Evolutionary conservation across 208 protist genomes (phyloP).

Genomic region (Trypanosomatidae sp.): DNA sequence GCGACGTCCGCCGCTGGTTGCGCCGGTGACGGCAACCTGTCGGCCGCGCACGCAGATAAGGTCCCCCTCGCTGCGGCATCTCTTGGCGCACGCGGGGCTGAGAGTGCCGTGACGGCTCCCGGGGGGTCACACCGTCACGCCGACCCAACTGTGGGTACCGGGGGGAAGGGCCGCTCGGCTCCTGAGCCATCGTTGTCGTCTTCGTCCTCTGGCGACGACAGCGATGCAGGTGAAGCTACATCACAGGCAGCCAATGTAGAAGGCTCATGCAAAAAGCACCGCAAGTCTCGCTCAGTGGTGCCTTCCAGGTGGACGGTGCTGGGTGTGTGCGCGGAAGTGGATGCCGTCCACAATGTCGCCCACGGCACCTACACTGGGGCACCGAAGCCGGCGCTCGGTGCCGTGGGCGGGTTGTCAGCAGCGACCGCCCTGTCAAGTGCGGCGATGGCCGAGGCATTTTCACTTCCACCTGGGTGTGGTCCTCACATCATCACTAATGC

Average conservation of each 20-base stretch:
- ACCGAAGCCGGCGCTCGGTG: conserved; percentile 7
- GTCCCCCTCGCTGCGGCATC: not conserved
- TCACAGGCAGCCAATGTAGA: not conserved
- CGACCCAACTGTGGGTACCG: not conserved
- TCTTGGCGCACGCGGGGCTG: not conserved
- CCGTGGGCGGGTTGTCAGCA: not conserved
- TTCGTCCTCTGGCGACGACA: not conserved
- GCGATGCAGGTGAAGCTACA: conserved; percentile 1
- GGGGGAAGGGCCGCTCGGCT: not conserved
- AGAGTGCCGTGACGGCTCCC: not conserved
- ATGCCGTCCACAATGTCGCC: conserved; percentile 10
- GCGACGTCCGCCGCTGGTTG: not conserved
- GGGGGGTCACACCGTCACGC: not conserved
- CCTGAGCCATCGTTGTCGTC: not conserved
- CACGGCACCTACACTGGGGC: conserved; percentile 9
- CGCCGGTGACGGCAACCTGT: not conserved
- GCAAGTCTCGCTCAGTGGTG: conserved; percentile 2
- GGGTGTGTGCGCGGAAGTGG: conserved; percentile 18
- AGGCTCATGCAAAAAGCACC: not conserved
- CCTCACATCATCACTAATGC: conserved; percentile 37
- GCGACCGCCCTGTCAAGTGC: not conserved
- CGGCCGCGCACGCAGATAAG: not conserved
- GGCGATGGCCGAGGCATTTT: not conserved
- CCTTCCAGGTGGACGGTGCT: conserved; percentile 13
- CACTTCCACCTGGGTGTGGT: conserved; percentile 27